Percentiles rank a stretch among this genome's conserved stretches.
These are phyloP conservation scores for Ceratocystis huliohia DNA, from an alignment of 2,329 filamentous ascomycete species.

Conservation along the genomic window DNA sequence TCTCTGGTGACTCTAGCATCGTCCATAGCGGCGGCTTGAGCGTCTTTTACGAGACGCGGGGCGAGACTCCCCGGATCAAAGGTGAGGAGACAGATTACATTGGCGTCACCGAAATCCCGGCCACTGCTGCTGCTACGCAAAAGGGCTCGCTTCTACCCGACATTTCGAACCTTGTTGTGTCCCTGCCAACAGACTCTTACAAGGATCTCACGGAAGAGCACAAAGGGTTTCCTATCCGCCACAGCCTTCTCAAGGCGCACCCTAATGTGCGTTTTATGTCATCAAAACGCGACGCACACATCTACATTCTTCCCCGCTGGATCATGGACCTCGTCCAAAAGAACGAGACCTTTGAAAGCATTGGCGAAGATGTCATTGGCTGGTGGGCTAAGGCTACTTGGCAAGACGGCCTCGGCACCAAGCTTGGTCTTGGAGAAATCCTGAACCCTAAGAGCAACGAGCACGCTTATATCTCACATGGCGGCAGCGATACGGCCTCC, in stretches of 20 bases:
- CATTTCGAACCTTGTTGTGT: slow-evolving; percentile 69
- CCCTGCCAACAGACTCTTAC: slow-evolving; percentile 76
- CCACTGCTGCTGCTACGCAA: slow-evolving; percentile 42
- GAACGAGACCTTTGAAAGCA: slow-evolving; percentile 73
- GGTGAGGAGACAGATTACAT: slow-evolving; percentile 90
- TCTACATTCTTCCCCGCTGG: slow-evolving; percentile 91
- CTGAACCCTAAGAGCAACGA: slow-evolving; percentile 18
- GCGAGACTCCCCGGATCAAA: slow-evolving; percentile 57
- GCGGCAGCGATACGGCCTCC: slow-evolving; percentile 16
- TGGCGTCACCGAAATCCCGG: slow-evolving; percentile 56
- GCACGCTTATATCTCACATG: slow-evolving; percentile 13
- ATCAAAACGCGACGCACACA: slow-evolving; percentile 77
- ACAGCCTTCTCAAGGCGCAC: slow-evolving; percentile 61
- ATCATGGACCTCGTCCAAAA: slow-evolving; percentile 67
- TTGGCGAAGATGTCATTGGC: slow-evolving; percentile 82
- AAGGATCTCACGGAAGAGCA: slow-evolving; percentile 70
- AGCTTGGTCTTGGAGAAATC: slow-evolving; percentile 42
- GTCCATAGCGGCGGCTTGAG: slow-evolving; percentile 61
- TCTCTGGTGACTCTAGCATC: slow-evolving; percentile 30
- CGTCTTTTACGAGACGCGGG: slow-evolving; percentile 82
- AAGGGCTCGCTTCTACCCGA: slow-evolving; percentile 53
- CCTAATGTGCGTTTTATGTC: slow-evolving; percentile 68
- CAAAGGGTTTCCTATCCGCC: slow-evolving; percentile 59
- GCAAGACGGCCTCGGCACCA: slow-evolving; percentile 69
- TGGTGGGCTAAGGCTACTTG: slow-evolving; percentile 94